Percentiles rank a stretch among this genome's conserved stretches.
Conservation (phyloP, 257 asterid genomes). For the Przewalskia tangutica region DNA sequence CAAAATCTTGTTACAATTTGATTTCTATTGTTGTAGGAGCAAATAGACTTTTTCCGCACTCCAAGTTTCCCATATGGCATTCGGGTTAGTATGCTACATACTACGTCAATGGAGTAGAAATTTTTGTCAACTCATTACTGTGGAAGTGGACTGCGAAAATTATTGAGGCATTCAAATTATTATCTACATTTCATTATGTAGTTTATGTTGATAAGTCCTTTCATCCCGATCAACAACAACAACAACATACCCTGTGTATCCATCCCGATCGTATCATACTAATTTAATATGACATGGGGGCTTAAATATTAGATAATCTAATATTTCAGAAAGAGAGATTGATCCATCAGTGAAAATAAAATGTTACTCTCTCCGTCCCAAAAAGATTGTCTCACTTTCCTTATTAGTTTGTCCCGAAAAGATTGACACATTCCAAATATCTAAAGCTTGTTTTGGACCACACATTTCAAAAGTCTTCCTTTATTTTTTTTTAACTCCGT, state of each 20-base stretch:
- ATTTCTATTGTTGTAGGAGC: slow-evolving; percentile 52
- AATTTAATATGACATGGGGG: neutral
- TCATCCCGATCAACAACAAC: neutral
- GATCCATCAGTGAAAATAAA: neutral
- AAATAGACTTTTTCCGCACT: slow-evolving; percentile 84
- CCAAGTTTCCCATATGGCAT: slow-evolving; percentile 60
- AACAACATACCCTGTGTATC: too few species aligned
- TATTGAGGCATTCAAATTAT: neutral
- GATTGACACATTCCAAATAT: too few species aligned
- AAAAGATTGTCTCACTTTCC: too few species aligned
- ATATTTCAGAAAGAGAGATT: neutral
- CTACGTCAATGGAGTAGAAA: neutral
- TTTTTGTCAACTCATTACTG: neutral
- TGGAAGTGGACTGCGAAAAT: neutral
- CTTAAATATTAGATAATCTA: neutral
- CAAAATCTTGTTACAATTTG: slow-evolving; percentile 5
- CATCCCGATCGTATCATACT: neutral
- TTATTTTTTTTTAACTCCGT: too few species aligned
- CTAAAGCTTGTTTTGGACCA: too few species aligned
- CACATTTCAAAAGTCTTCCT: too few species aligned
- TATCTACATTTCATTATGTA: neutral
- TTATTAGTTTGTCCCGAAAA: too few species aligned
- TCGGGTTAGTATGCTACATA: slow-evolving; percentile 56
- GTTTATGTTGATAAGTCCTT: neutral
- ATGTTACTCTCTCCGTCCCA: neutral